phyloP scores from a whole-genome alignment of 208 protist genomes.

The Polymyxa betae region DNA sequence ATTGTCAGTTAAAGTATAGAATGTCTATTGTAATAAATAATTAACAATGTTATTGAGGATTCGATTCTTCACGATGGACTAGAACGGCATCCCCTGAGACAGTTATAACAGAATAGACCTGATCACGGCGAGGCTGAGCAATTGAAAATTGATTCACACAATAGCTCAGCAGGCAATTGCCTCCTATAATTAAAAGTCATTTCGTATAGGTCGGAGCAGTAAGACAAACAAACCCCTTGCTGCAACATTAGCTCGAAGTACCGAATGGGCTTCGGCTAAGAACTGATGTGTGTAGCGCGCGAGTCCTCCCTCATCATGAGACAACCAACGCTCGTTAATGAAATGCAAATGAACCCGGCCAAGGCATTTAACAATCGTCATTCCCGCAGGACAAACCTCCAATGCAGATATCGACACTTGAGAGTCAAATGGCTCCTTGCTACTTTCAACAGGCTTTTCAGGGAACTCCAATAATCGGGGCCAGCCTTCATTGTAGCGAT shows the following conservation, averaged over 20 bases:
- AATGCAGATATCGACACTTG: constrained; percentile 25
- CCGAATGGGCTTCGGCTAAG: constrained; percentile 35
- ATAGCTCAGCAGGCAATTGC: constrained; percentile 46
- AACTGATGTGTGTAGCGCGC: constrained; percentile 43
- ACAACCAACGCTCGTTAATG: constrained; percentile 32
- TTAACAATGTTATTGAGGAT: no score
- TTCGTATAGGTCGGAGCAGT: background rate
- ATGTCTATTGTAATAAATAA: no score
- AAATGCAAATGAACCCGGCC: constrained; percentile 46
- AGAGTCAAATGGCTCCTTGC: background rate
- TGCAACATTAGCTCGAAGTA: constrained; percentile 32
- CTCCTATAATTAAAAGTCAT: background rate
- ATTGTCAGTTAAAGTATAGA: no score
- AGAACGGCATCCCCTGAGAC: constrained; percentile 41
- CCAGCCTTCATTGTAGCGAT: background rate
- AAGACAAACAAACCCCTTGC: background rate
- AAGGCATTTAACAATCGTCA: background rate
- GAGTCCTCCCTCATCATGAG: background rate
- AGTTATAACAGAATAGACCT: constrained; percentile 11
- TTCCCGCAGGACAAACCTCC: background rate
- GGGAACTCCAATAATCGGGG: constrained; percentile 8
- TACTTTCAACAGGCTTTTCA: background rate
- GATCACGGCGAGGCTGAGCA: constrained; percentile 35
- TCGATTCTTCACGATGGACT: no score
- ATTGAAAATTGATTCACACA: constrained; percentile 26